Conservation (phyloP, 768 basidiomycete species). For the Mycena haematopus region DNA sequence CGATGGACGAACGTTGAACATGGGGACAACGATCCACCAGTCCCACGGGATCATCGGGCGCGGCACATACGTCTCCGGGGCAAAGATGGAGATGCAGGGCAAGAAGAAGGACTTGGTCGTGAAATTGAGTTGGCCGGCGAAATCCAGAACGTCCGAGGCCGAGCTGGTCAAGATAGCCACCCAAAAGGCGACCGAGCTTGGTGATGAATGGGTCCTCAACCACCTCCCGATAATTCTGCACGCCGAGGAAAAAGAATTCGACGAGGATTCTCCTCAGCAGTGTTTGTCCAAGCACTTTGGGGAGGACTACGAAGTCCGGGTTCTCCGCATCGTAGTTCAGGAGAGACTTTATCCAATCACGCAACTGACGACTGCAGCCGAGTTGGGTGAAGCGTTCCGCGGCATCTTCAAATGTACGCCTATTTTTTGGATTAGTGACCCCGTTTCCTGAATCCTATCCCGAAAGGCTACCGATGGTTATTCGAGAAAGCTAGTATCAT, state of each 20-base stretch:
- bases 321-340: not conserved
- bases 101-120: conserved; percentile 9
- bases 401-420: not conserved
- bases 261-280: not conserved
- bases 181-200: not conserved
- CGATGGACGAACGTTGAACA: not conserved
- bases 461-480: conserved; percentile 14
- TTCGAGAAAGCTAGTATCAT: conserved; percentile 24
- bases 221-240: not conserved
- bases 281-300: not conserved
- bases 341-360: not conserved
- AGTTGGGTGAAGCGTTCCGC: not conserved
- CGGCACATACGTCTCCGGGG: conserved; percentile 14
- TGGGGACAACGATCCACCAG: conserved; percentile 9
- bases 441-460: not conserved
- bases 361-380: not conserved
- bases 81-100: not conserved
- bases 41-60: conserved; percentile 15
- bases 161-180: not conserved
- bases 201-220: not conserved
- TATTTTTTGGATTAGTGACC: too few species aligned
- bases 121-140: conserved; percentile 15
- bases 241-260: not conserved
- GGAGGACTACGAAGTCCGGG: not conserved
- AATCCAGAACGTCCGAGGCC: too few species aligned